Base-by-base conservation (phyloP, 78 protist species). In the Dictyostelium capitatum region DNA sequence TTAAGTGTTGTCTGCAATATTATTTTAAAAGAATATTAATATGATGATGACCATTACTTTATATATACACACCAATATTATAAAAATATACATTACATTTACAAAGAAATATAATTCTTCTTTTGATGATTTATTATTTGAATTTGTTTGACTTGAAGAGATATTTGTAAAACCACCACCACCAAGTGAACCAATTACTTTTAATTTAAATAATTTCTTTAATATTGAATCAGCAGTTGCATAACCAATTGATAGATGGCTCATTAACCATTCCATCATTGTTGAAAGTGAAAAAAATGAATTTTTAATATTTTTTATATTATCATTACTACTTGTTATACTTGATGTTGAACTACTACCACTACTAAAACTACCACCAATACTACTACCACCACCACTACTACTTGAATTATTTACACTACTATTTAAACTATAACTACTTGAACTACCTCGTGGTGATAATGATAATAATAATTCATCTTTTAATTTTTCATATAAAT, bases 201-300 rank as follows among this genome's bases (percentile, higher is more conserved):
- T 80, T 17, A 80, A 9, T 80, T 56, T 62, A 23, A 80, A 43
- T 37, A 80, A 14, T 43, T 62, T 80, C 46, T 62, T 80, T 25
- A 80, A 62, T 7, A 87, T 47, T 25, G 54, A 11, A 19, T 77
- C 83, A 12, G 92, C 74, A 2, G 92, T 69, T 4, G 77, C 28
- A 32, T 50, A 17, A 30, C 92, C 92, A 5, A 87, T 77, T 12
- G 46, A 14, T 12, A 70, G 28, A 64, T 87, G 67, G 14, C 50
- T 54, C 65, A 48, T 50, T 9, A 87, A 10, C 92, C 92, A 87
- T 23, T 87, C 92, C 28, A 75, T 67, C 19, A 87, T 65, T 47
- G 65, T 69, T 19, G 65, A n/a, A 20, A 51, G 46, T 25, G 92
- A 47, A 64, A 70, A 75, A 37, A 54, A 17, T 50, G 50, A 70